Evolutionary conservation across 371 early-diverging fungal species (phyloP).

Genomic region (Circinella minor): DNA sequence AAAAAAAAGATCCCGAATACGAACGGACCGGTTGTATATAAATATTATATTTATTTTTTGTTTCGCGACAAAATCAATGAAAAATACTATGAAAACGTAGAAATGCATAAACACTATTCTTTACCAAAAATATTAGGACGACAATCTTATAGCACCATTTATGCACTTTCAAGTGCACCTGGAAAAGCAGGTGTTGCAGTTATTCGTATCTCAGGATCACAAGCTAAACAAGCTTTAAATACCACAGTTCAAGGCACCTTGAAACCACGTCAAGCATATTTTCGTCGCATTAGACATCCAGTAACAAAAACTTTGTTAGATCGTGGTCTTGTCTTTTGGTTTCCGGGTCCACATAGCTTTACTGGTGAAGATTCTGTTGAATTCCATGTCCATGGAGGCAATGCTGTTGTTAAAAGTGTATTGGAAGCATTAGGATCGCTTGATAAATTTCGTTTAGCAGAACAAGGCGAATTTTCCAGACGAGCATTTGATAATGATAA

Average conservation of each 20-base stretch:
- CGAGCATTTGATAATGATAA: conserved; percentile 82
- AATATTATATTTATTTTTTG: conserved; percentile 17
- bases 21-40: conserved; percentile 4
- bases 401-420: conserved; percentile 68
- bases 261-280: conserved; percentile 50
- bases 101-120: neutral
- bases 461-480: conserved; percentile 79
- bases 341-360: conserved; percentile 78
- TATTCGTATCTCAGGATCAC: conserved; percentile 75
- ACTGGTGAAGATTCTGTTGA: conserved; percentile 86
- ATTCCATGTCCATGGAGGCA: conserved; percentile 82
- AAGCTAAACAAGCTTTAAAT: conserved; percentile 51
- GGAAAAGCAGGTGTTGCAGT: conserved; percentile 84
- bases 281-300: conserved; percentile 57
- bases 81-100: neutral
- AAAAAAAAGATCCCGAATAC: neutral
- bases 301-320: conserved; percentile 56
- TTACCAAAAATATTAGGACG: neutral
- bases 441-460: conserved; percentile 66
- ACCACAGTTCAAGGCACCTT: conserved; percentile 4
- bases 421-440: conserved; percentile 59
- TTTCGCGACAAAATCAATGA: conserved; percentile 2
- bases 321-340: conserved; percentile 68
- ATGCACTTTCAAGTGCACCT: conserved; percentile 76
- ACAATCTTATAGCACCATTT: conserved; percentile 57